Evolutionary conservation across 345 rosid species (phyloP).

Genomic region (Noccaea bulbosa): DNA sequence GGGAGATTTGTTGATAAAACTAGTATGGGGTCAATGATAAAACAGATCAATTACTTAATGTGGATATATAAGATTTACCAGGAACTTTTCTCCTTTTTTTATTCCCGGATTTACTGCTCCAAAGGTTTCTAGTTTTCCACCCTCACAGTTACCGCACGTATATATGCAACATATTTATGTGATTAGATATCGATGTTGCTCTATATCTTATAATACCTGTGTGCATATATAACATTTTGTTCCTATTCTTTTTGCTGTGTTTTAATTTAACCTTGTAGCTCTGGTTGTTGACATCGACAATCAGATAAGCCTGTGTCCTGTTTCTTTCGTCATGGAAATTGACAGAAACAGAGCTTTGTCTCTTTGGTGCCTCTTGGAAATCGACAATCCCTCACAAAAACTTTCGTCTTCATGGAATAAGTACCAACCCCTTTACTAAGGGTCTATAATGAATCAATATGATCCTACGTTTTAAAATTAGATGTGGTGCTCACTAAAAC

Average conservation of each 20-base stretch:
- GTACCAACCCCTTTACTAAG: neutral
- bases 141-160: neutral
- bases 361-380: neutral
- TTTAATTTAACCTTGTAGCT: neutral
- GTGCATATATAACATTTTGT: neutral
- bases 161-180: constrained; percentile 12
- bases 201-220: neutral
- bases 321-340: neutral
- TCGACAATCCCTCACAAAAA: neutral
- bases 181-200: neutral
- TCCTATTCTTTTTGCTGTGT: neutral
- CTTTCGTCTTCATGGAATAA: neutral
- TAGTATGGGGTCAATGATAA: neutral
- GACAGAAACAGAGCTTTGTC: neutral
- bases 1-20: neutral
- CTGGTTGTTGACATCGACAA: neutral
- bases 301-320: neutral
- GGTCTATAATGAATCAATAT: constrained; percentile 2
- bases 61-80: neutral
- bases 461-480: neutral
- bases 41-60: neutral
- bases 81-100: neutral
- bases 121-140: constrained; percentile 1
- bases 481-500: neutral
- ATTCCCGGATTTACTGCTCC: neutral